Conservation (phyloP, 2,329 filamentous ascomycete genomes). For the Sordariomycetes sp. region DNA sequence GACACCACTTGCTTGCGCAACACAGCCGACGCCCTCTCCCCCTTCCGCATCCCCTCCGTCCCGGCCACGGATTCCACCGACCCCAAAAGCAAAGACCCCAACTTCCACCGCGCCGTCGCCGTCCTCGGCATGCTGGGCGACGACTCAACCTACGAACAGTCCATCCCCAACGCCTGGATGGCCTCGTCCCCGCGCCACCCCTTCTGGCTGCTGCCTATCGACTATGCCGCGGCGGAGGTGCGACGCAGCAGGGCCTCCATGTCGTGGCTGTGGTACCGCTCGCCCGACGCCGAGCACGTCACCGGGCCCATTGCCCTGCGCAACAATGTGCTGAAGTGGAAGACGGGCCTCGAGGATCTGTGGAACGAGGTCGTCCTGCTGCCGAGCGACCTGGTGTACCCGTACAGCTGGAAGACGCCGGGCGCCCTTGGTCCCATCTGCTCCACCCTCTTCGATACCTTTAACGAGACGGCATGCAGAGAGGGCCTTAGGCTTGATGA, state of each 20-base stretch:
- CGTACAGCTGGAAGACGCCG: conserved; percentile 14
- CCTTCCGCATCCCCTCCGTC: conserved; percentile 9
- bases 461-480: conserved; percentile 11
- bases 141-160: conserved; percentile 15
- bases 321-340: conserved; percentile 5
- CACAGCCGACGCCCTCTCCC: conserved; percentile 12
- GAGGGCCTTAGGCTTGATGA: conserved; percentile 8
- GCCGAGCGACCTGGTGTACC: conserved; percentile 12
- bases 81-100: conserved; percentile 2
- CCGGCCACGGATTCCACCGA: neutral
- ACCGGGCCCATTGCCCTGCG: conserved; percentile 9
- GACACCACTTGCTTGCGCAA: conserved; percentile 19
- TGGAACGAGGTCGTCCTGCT: conserved; percentile 10
- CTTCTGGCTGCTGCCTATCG: conserved; percentile 18
- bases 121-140: conserved; percentile 23
- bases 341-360: neutral
- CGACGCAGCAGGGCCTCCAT: conserved; percentile 3
- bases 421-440: conserved; percentile 7
- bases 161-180: conserved; percentile 28
- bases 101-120: conserved; percentile 6
- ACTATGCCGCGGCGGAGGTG: conserved; percentile 7
- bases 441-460: conserved; percentile 10
- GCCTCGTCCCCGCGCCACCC: conserved; percentile 21
- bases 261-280: neutral
- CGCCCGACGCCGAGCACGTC: conserved; percentile 8